Base-by-base conservation (phyloP, 2,329 filamentous ascomycete species). In the Ascocoryne sarcoides region DNA sequence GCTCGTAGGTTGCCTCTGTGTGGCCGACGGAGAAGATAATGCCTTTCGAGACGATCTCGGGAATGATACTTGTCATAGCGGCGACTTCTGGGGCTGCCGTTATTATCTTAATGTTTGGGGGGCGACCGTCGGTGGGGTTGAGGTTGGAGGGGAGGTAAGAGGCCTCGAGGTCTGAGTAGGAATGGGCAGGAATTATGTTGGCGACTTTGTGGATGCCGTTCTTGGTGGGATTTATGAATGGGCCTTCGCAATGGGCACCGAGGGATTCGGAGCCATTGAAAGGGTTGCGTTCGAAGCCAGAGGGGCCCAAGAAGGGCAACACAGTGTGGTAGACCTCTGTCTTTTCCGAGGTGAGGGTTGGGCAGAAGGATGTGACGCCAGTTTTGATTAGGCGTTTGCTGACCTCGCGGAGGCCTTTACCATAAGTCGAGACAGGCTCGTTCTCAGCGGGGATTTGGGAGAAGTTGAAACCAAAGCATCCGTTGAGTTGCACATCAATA, bases 381-480 rank as follows among this genome's bases (percentile, higher is more conserved):
- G 84, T 93, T 52, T 75, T 66, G 20, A 88, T 71, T 38, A 95
- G 69, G 20, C 74, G 70, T 49, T 69, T 75, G 62, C 92, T 92
- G 45, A 90, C 70, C 42, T 77, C 69, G 48, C 69, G 70, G 36
- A 95, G 66, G n/a, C 76, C 79, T 60, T 85, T 82, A 43, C 75
- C 74, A 55, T 93, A 95, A 37, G 73, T 69, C 20, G 69, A 64
- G 7, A 26, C 23, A 26, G 7, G 7, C 12, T 26, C 23, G 62
- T 74, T 76, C 54, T 82, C 76, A 12, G 79, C 62, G n/a, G 84
- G 76, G 8, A 87, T 69, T 1, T 79, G 77, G 3, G 86, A 92
- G 61, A 93, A 95, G 66, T 95, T 90, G 68, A 95, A 93, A 42
- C 88, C 88, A 55, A 88, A 90, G 8, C 84, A 88, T 35, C 89